phyloP scores from a whole-genome alignment of 345 rosid species.

The Abelmoschus esculentus region DNA sequence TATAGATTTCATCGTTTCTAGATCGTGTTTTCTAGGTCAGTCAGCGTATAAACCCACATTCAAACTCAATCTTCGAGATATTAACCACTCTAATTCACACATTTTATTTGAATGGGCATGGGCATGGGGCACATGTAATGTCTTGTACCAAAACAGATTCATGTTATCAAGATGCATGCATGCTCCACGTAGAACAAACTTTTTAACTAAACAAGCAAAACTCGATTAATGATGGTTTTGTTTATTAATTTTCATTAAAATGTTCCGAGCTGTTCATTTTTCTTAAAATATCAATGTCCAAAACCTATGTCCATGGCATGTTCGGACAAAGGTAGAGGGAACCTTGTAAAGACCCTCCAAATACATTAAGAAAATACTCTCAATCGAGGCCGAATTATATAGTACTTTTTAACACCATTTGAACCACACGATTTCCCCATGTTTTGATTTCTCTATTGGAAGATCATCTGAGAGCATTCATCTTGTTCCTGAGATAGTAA shows the following conservation, averaged over 20 bases:
- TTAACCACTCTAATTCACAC: neutral
- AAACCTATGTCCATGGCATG: neutral
- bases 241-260: neutral
- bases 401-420: neutral
- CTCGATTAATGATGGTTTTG: neutral
- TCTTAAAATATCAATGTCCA: neutral
- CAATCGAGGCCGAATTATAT: neutral
- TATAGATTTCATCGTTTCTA: neutral
- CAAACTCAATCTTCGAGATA: neutral
- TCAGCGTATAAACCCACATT: neutral
- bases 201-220: neutral
- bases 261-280: neutral
- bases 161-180: neutral
- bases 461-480: conserved; percentile 60
- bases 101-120: neutral
- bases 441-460: neutral
- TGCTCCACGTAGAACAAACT: neutral
- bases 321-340: neutral
- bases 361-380: neutral
- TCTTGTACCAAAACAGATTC: neutral
- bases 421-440: neutral
- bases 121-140: neutral
- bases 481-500: conserved; percentile 83
- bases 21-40: neutral
- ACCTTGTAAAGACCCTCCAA: neutral